A percentile compares a stretch with the other conserved stretches of the same genome.
Conservation (phyloP, 2,329 filamentous ascomycete species). For the Aspergillus fumigatiaffinis region DNA sequence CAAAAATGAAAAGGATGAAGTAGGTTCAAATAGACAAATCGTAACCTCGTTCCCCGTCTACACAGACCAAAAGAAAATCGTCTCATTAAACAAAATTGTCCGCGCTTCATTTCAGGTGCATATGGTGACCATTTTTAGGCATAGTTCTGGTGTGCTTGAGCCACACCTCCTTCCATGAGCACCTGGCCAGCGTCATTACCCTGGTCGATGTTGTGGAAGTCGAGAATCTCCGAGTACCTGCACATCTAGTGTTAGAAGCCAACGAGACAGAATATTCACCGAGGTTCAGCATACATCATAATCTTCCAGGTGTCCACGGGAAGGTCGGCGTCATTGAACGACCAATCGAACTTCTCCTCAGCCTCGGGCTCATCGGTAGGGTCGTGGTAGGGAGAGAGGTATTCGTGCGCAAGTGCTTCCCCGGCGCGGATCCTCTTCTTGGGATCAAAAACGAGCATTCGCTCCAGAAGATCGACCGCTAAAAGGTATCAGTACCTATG, state of each 20-base stretch:
- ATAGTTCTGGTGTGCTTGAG: constrained; percentile 22
- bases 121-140: constrained; percentile 15
- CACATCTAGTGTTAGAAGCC: constrained; percentile 2
- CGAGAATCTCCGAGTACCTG: constrained; percentile 98
- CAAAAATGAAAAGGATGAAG: constrained; percentile 11
- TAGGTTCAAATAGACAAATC: constrained; percentile 17
- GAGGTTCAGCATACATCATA: constrained; percentile 74
- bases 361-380: constrained; percentile 93
- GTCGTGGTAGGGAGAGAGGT: constrained; percentile 94
- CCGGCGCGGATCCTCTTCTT: constrained; percentile 87
- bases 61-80: constrained; percentile 15
- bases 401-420: constrained; percentile 83
- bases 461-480: constrained; percentile 92
- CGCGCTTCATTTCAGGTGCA: constrained; percentile 7
- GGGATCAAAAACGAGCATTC: constrained; percentile 98
- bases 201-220: constrained; percentile 90
- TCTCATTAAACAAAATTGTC: constrained; percentile 14
- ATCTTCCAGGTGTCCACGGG: constrained; percentile 99
- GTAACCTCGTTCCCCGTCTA: constrained; percentile 18
- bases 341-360: constrained; percentile 99
- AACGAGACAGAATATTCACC: not conserved
- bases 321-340: constrained; percentile 95
- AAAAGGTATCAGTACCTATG: constrained; percentile 11
- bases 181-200: constrained; percentile 30
- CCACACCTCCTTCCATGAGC: constrained; percentile 24